phyloP scores from a whole-genome alignment of 805 yeast species.

The Hanseniaspora valbyensis region DNA sequence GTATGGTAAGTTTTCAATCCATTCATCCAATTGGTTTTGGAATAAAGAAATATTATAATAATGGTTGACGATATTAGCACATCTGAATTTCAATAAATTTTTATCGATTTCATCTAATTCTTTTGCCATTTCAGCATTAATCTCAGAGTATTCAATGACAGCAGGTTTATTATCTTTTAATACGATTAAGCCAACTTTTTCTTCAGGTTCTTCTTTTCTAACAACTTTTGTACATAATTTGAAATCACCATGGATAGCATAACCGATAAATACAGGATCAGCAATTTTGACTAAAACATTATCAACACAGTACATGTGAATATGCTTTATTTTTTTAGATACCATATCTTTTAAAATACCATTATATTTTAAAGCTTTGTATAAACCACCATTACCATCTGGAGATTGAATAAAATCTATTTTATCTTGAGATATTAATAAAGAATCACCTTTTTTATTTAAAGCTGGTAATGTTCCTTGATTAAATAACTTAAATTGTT shows the following conservation, averaged over 20 bases:
- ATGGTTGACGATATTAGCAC: constrained; percentile 96
- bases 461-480: constrained; percentile 95
- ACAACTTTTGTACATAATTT: constrained; percentile 89
- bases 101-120: constrained; percentile 41
- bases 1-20: constrained; percentile 75
- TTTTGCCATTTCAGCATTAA: constrained; percentile 60
- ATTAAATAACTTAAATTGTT: constrained; percentile 68
- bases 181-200: constrained; percentile 87
- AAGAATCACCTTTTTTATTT: constrained; percentile 52
- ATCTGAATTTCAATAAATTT: constrained; percentile 63
- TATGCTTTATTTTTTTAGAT: constrained; percentile 62
- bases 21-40: constrained; percentile 44
- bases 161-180: constrained; percentile 58
- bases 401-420: constrained; percentile 69
- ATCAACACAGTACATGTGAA: constrained; percentile 96
- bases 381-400: constrained; percentile 96
- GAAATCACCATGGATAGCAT: constrained; percentile 54
- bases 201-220: constrained; percentile 76
- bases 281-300: constrained; percentile 85
- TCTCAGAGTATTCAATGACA: constrained; percentile 92
- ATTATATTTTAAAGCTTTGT: constrained; percentile 62
- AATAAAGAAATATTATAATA: constrained; percentile 79
- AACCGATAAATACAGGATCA: constrained; percentile 79
- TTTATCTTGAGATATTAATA: constrained; percentile 46
- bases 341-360: constrained; percentile 59